A percentile compares a stretch with the other conserved stretches of the same genome.
Evolutionary conservation across 2,329 filamentous ascomycete species (phyloP).

Genomic region (Xylariaceae sp.): DNA sequence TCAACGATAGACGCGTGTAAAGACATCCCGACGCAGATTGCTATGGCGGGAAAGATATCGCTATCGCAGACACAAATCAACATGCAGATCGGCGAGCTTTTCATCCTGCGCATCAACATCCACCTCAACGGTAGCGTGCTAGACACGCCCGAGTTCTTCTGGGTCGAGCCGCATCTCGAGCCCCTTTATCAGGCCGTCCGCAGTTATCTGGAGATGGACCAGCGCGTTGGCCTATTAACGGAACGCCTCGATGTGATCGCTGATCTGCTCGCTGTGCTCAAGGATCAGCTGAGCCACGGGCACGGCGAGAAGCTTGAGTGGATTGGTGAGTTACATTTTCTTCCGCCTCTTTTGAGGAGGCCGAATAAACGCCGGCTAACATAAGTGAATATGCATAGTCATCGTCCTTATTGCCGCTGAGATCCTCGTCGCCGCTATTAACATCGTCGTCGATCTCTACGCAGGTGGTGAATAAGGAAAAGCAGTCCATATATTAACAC

Average conservation of each 20-base stretch:
- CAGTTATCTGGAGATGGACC: conserved; percentile 97
- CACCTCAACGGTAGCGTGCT: conserved; percentile 95
- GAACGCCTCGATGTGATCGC: conserved; percentile 90
- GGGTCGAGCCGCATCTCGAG: conserved; percentile 94
- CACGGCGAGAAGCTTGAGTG: conserved; percentile 86
- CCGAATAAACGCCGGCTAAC: conserved; percentile 13
- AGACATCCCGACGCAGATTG: conserved; percentile 88
- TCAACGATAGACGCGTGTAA: conserved; percentile 91
- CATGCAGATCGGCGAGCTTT: conserved; percentile 98
- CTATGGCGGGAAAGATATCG: conserved; percentile 84
- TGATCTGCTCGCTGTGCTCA: conserved; percentile 84
- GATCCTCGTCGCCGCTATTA: conserved; percentile 85
- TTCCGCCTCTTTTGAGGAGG: background rate
- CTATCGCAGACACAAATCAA: conserved; percentile 88
- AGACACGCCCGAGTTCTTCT: conserved; percentile 95
- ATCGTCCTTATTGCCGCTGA: conserved; percentile 95
- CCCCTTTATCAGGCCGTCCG: conserved; percentile 93
- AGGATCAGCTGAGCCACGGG: conserved; percentile 90
- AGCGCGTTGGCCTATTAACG: conserved; percentile 81
- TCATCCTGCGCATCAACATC: conserved; percentile 96
- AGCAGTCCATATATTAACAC: background rate
- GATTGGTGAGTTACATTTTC: conserved; percentile 62
- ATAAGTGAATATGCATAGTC: conserved; percentile 46
- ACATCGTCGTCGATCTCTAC: conserved; percentile 91
- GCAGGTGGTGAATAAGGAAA: conserved; percentile 41